phyloP scores from a whole-genome alignment of 2,329 filamentous ascomycete species.

The Fusarium vanettenii region DNA sequence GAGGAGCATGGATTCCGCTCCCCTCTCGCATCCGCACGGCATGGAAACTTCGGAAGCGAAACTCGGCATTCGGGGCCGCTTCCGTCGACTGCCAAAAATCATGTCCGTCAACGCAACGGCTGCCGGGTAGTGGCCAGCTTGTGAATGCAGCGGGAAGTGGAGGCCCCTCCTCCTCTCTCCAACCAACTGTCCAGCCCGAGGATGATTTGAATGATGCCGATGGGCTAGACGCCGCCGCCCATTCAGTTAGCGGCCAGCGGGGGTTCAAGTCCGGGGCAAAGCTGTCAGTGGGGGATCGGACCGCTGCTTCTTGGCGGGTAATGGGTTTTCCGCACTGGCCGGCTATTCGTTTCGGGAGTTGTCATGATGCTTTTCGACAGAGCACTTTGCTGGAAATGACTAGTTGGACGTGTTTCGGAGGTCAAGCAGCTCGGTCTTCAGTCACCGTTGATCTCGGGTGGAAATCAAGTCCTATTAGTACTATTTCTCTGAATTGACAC shows the following conservation, averaged over 20 bases:
- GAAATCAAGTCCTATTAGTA: constrained; percentile 28
- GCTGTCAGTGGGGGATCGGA: constrained; percentile 2
- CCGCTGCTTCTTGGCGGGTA: constrained; percentile 36
- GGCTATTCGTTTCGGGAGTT: constrained; percentile 45
- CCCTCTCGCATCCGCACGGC: constrained; percentile 10
- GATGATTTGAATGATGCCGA: constrained; percentile 13
- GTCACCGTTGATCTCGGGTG: constrained; percentile 20
- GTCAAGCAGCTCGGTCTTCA: constrained; percentile 29
- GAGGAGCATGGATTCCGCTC: background rate
- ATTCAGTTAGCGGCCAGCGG: constrained; percentile 26
- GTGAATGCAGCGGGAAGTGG: constrained; percentile 13
- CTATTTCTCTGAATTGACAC: constrained; percentile 16
- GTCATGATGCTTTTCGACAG: constrained; percentile 28
- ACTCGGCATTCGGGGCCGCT: constrained; percentile 37
- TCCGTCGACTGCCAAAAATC: background rate
- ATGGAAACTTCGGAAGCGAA: constrained; percentile 37
- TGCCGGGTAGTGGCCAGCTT: constrained; percentile 14
- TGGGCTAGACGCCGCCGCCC: background rate
- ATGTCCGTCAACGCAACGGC: constrained; percentile 13
- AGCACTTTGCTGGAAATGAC: background rate
- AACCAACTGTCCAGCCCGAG: constrained; percentile 17
- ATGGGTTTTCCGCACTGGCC: constrained; percentile 41
- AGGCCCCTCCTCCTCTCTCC: background rate
- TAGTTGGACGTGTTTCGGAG: constrained; percentile 7
- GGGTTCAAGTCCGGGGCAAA: constrained; percentile 39